These are phyloP conservation scores for Naematelia aurantialba DNA, from an alignment of 768 basidiomycete species.

Conservation along the genomic window DNA sequence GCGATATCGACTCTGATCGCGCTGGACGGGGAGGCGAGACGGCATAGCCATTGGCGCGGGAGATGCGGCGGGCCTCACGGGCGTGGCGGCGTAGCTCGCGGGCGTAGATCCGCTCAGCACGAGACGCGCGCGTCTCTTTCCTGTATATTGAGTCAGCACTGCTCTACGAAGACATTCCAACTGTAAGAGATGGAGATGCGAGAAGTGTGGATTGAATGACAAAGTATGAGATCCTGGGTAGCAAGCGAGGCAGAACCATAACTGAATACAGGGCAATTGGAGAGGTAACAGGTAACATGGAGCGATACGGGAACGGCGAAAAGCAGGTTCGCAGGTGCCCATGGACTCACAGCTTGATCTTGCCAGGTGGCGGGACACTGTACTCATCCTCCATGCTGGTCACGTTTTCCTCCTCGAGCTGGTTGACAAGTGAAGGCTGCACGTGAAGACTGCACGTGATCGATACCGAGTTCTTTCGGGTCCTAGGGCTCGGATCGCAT, in stretches of 20 bases:
- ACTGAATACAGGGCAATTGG: no score
- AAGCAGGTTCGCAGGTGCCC: background rate
- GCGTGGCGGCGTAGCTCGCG: conserved; percentile 31
- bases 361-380: conserved; percentile 6
- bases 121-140: conserved; percentile 43
- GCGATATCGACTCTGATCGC: conserved; percentile 35
- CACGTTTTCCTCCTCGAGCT: no score
- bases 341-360: conserved; percentile 20
- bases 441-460: no score
- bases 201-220: no score
- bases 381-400: conserved; percentile 8
- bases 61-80: conserved; percentile 29
- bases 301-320: background rate
- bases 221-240: no score
- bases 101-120: conserved; percentile 27
- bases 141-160: conserved; percentile 13
- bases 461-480: no score
- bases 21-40: conserved; percentile 35
- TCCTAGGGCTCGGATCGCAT: no score
- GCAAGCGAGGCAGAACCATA: no score
- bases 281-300: background rate
- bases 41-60: conserved; percentile 42
- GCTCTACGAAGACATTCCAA: no score
- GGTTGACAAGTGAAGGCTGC: no score
- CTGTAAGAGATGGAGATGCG: no score